Evolutionary conservation across 352 stramenopile genomes (phyloP).

Genomic region (Globisporangium sylvaticum): DNA sequence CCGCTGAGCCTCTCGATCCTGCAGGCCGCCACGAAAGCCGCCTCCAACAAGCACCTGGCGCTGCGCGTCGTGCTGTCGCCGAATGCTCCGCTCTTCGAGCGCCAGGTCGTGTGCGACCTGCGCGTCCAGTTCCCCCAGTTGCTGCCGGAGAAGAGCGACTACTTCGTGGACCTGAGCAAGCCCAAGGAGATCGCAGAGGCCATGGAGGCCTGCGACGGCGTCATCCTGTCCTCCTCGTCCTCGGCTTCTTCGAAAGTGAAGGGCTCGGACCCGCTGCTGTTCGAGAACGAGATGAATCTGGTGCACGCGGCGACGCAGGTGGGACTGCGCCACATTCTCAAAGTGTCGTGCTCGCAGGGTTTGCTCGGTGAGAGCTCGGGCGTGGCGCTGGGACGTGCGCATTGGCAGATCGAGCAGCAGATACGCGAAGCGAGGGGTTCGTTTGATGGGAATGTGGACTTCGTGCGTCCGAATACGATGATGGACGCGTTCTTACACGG

Average conservation of each 20-base stretch:
- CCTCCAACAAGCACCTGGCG: background rate
- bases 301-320: constrained; percentile 10
- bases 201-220: constrained; percentile 38
- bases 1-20: constrained; percentile 18
- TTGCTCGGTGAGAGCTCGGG: constrained; percentile 30
- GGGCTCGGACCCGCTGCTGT: constrained; percentile 7
- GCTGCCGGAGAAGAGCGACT: constrained; percentile 27
- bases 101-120: constrained; percentile 18
- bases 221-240: constrained; percentile 31
- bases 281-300: constrained; percentile 20
- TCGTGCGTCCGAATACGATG: constrained; percentile 40
- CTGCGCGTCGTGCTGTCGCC: constrained; percentile 22
- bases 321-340: constrained; percentile 29
- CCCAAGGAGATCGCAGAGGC: constrained; percentile 36
- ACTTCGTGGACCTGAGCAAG: constrained; percentile 39
- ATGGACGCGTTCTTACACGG: constrained; percentile 66
- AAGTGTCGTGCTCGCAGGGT: constrained; percentile 52
- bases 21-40: background rate
- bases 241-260: background rate
- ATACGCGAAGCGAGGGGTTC: constrained; percentile 18
- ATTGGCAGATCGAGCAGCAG: constrained; percentile 45
- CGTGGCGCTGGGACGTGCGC: constrained; percentile 32
- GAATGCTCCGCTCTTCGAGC: constrained; percentile 10
- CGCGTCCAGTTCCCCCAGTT: constrained; percentile 23
- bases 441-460: constrained; percentile 15